Evolutionary conservation across 257 asterid genomes (phyloP), one percentile per base, ranked within the genome.

Genomic region (Penstemon eatonii): DNA sequence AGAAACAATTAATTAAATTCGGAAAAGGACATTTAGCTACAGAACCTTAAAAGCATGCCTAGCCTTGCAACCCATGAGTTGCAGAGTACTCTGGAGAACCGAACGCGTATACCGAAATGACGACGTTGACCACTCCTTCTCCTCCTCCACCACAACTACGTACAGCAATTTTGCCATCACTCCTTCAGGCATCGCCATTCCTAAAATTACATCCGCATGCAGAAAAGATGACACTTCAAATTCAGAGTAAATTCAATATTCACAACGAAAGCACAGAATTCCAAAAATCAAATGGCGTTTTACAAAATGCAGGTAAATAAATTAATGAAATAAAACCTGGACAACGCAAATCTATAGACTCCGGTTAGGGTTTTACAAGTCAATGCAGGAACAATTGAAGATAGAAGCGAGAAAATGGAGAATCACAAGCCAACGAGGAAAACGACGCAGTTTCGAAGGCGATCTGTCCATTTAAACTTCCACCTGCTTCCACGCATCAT

Each of bases 1-100:
- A 55, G 36, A 54, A 38, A 10, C 4, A 43, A 25, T 25, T 25
- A 25, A 25, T 25, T 25, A 25, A 25, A 1, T 2, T 25, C 33
- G 33, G 33, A 25, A 25, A 25, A 25, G 33, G 33, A 25, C 33
- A 25, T 25, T 25, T 25, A 25, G 33, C 33, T 25, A 25, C 33
- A 25, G 33, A 33, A 94, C 99, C 99, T 94, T 94, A 72, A 94
- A 91, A 57, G 98, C 96, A 70, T 94, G 99, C 46, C 97, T 87
- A 79, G 99, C 81, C 77, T 94, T 94, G 82, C 99, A 94, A 37
- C 99, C 99, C 93, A 94, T 94, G 72, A 94, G 96, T 44, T 94
- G 99, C 76, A 94, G 83, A 80, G 98, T 86, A 66, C 91, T 89
- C 89, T 91, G 96, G 66, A 94, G 80, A 53, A 91, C 89, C 7